These are phyloP conservation scores for Botryotinia globosa DNA, from an alignment of 2,329 filamentous ascomycete species.

Conservation along the genomic window DNA sequence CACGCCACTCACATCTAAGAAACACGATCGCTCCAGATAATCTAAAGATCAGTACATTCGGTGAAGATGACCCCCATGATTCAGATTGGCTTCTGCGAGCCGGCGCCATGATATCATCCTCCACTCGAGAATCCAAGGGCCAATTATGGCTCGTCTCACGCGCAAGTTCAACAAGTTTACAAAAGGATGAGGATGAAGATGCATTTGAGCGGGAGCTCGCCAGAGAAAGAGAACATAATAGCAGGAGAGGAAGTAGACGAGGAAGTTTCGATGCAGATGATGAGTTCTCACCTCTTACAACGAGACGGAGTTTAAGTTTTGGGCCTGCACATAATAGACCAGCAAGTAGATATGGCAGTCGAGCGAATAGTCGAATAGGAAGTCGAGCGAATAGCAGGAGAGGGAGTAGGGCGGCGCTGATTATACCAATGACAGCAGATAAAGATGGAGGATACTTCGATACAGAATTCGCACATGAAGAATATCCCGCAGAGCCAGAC, in stretches of 20 bases:
- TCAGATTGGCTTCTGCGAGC: constrained; percentile 65
- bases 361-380: constrained; percentile 39
- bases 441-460: constrained; percentile 47
- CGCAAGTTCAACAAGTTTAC: constrained; percentile 61
- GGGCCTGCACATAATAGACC: constrained; percentile 47
- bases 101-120: constrained; percentile 59
- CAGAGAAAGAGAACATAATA: constrained; percentile 49
- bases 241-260: constrained; percentile 37
- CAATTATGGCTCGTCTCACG: constrained; percentile 66
- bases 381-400: constrained; percentile 25
- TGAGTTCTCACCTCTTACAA: constrained; percentile 39
- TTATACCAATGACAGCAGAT: constrained; percentile 46
- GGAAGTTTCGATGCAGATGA: constrained; percentile 40
- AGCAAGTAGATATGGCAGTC: constrained; percentile 48
- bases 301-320: constrained; percentile 35
- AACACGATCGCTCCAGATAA: constrained; percentile 33
- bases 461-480: constrained; percentile 35
- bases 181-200: constrained; percentile 52
- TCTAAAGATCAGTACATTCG: constrained; percentile 31
- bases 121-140: constrained; percentile 64
- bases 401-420: constrained; percentile 27
- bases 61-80: constrained; percentile 44
- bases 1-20: constrained; percentile 17
- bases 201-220: constrained; percentile 52
- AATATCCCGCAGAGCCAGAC: constrained; percentile 52